Evolutionary conservation across 2,329 filamentous ascomycete genomes (phyloP), one percentile per base, ranked within the genome.

Genomic region (Colletotrichum ledebouriae): DNA sequence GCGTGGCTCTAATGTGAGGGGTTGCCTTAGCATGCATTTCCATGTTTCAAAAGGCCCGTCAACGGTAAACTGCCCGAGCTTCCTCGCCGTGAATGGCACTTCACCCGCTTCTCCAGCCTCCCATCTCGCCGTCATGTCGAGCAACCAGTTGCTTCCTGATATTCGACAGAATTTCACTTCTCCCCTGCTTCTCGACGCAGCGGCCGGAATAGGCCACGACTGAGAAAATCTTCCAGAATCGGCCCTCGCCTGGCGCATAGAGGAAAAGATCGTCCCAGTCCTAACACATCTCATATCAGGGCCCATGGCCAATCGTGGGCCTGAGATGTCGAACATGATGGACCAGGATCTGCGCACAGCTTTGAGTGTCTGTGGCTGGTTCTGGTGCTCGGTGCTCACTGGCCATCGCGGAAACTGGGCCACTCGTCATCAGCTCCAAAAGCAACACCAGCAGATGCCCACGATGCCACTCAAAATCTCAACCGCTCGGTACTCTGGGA

Each of bases 261-360:
- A 64, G 60, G 22, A 46, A 46, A 53, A 22, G 6, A 59, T 59
- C 53, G 20, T 64, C 39, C 22, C 33, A 37, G 42, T 55, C 55
- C 46, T 62, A 67, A 37, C 22, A 62, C 17, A 49, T 25, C 25
- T 67, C 42, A 49, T 57, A 52, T 56, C 57, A 46, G 41, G 15
- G 56, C 50, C 56, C 55, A 62, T 67, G 47, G 62, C 63, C 41
- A 34, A 67, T 60, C 62, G 49, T 47, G 47, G 37, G 63, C 44
- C 57, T 63, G 49, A 61, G 57, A 67, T 62, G 57, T 52, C 50
- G 57, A 69, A 61, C 56, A 60, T 62, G 42, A 44, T 42, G 42
- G 56, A 56, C 66, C 52, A 69, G 66, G 66, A 57, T 69, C 29
- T 25, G 56, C 62, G 66, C 66, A 69, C 56, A 69, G 66, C 57